Percentiles rank a stretch among this genome's conserved stretches.
These are phyloP conservation scores for Tylopilus sp. DNA, from an alignment of 1,284 basidiomycete genomes.

Conservation along the genomic window DNA sequence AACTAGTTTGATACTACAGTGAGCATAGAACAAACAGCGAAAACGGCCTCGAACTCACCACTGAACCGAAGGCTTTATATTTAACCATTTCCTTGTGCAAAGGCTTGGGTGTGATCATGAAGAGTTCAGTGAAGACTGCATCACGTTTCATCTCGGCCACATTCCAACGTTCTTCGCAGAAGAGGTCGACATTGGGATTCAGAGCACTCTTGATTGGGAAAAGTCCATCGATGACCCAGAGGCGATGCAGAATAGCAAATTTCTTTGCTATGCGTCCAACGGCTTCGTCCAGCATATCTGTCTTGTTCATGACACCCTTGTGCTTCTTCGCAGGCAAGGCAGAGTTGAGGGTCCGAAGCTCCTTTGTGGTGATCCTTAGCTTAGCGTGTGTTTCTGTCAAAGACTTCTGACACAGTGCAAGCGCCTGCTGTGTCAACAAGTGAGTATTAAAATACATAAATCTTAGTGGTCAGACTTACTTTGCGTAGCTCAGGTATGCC, in stretches of 20 bases:
- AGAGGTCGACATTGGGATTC: not conserved
- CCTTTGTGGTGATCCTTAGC: not conserved
- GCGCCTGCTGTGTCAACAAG: not conserved
- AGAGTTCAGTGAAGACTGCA: not conserved
- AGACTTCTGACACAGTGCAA: not conserved
- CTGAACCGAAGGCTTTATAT: constrained; percentile 4
- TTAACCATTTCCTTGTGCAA: constrained; percentile 1
- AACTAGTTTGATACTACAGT: not conserved
- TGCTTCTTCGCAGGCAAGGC: not conserved
- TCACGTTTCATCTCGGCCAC: not conserved
- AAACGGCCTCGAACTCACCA: not conserved
- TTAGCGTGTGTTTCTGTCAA: not conserved
- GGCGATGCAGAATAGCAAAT: not conserved
- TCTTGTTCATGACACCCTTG: not conserved
- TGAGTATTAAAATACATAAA: not conserved
- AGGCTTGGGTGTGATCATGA: not conserved
- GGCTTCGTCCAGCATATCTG: not conserved
- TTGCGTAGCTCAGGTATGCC: not conserved
- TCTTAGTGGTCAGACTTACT: not conserved
- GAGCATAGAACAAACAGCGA: not conserved
- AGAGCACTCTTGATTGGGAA: not conserved
- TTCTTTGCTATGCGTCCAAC: constrained; percentile 8
- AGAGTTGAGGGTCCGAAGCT: not conserved
- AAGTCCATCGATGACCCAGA: constrained; percentile 10
- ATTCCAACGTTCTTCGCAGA: not conserved